Evolutionary conservation across 2,329 filamentous ascomycete species (phyloP).

Genomic region (Capronia coronata): DNA sequence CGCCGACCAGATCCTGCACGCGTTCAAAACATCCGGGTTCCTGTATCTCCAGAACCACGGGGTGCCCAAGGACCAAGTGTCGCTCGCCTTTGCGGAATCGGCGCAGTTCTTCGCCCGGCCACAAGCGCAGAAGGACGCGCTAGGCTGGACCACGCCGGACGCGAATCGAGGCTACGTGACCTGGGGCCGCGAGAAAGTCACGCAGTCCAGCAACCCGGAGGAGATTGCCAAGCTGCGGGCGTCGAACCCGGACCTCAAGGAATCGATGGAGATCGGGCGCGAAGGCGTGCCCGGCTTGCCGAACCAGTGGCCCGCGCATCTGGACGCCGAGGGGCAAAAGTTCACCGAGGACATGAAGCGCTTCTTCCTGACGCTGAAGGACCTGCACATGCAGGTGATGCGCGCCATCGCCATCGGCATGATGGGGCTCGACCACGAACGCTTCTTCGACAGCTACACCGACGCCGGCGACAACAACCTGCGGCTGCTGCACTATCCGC

Average conservation of each 20-base stretch:
- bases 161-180: constrained; percentile 69
- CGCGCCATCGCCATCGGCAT: constrained; percentile 76
- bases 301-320: constrained; percentile 67
- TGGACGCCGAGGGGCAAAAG: constrained; percentile 45
- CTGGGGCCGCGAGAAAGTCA: constrained; percentile 66
- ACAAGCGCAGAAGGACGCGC: constrained; percentile 54
- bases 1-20: constrained; percentile 65
- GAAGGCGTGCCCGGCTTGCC: constrained; percentile 57
- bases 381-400: constrained; percentile 72
- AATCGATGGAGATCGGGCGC: constrained; percentile 56
- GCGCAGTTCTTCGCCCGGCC: constrained; percentile 65
- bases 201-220: constrained; percentile 47
- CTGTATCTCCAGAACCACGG: constrained; percentile 79
- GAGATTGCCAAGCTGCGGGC: constrained; percentile 55
- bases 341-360: constrained; percentile 67
- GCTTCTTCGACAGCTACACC: constrained; percentile 71
- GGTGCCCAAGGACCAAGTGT: constrained; percentile 55
- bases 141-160: constrained; percentile 65
- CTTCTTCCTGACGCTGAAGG: constrained; percentile 70
- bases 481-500: constrained; percentile 69
- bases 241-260: constrained; percentile 49
- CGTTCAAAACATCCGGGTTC: constrained; percentile 82
- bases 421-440: constrained; percentile 60
- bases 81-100: constrained; percentile 60
- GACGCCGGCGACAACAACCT: constrained; percentile 64